Base-by-base conservation (phyloP, 106 monocot genomes). In the Posidonia australis region DNA sequence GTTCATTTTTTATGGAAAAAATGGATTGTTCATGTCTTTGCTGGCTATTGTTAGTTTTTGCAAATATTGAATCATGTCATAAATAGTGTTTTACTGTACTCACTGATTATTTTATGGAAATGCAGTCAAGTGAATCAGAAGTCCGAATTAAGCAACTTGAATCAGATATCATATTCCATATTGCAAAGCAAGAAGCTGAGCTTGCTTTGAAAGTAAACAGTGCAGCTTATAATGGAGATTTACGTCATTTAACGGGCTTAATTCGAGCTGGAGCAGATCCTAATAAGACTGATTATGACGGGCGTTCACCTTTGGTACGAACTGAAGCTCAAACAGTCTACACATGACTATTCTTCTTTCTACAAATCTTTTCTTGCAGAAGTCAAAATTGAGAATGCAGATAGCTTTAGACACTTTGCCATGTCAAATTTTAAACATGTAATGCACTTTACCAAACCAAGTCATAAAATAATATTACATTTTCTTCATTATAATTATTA, bases 141-240 rank as follows among this genome's bases (percentile, higher is more conserved):
- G 17, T 57, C 21, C 60, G 62, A 23, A 74, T 82, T 31, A 94
- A 94, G 76, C 89, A 90, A 60, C 56, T 94, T 25, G 94, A 94
- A 58, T 77, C 86, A 11, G 89, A 90, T 72, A 82, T 94, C 60
- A 80, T 69, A 44, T 80, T 86, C 23, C 90, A 86, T 80, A 79
- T 94, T 55, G 82, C 74, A 46, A 90, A 84, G 69, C 94, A 94
- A 76, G 94, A 94, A 78, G 70, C 89, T 20, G 94, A 90, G 72
- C 90, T 90, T 68, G 76, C 90, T 54, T 66, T 90, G 42, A 79
- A 80, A 74, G 81, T 94, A 46, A 94, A 94, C 51, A 86, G 66
- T 80, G 89, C 89, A 58, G 86, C 94, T 60, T 86, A 74, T 66
- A 61, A 84, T 70, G 89, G 89, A 32, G 94, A 94, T 67, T 25